These are phyloP conservation scores for Saccharomycopsis selenospora DNA, from an alignment of 805 yeast species.

Conservation along the genomic window DNA sequence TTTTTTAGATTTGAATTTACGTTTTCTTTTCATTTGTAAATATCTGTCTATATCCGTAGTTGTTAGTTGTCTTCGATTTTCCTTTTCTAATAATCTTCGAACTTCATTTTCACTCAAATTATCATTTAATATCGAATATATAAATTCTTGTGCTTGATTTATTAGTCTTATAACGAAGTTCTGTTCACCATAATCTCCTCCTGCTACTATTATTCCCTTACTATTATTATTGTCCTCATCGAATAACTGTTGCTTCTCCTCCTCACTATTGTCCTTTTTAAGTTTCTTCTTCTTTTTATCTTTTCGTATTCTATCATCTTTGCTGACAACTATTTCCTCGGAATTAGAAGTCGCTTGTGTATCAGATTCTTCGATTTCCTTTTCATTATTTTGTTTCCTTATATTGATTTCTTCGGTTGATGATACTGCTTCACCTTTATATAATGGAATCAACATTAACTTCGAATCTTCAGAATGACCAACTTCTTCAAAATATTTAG, in stretches of 20 bases:
- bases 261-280: constrained; percentile 12
- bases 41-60: constrained; percentile 3
- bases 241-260: background rate
- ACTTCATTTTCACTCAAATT: background rate
- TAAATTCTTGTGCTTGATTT: background rate
- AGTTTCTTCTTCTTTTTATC: background rate
- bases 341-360: no score
- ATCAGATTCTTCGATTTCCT: background rate
- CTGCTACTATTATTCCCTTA: background rate
- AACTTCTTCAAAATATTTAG: constrained; percentile 55
- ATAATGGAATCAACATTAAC: constrained; percentile 31
- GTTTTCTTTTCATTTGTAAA: background rate
- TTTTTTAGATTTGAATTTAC: background rate
- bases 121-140: background rate
- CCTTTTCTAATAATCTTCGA: background rate
- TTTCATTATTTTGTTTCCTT: background rate
- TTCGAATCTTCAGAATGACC: constrained; percentile 63
- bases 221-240: background rate
- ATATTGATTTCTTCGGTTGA: background rate
- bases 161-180: background rate
- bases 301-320: background rate
- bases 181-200: background rate
- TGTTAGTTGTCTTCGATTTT: constrained; percentile 1
- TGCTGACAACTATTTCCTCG: background rate
- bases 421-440: constrained; percentile 12